Evolutionary conservation across 78 protist genomes (phyloP).

Genomic region (Guillardia theta): DNA sequence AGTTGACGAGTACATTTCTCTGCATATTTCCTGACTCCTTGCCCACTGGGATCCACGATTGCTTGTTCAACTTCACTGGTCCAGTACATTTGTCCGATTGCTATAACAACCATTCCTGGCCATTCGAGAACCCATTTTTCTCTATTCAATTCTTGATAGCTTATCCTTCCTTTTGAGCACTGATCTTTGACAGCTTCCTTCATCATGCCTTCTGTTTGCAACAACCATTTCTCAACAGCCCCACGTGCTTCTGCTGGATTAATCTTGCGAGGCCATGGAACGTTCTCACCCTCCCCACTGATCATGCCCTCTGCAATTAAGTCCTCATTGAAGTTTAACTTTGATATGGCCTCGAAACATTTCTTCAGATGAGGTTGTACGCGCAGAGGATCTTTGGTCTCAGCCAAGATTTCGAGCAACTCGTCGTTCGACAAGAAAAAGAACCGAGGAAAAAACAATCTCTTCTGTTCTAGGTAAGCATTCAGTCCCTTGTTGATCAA

Average conservation of each 20-base stretch:
- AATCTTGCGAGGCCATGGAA: constrained; percentile 11
- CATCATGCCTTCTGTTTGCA: not conserved
- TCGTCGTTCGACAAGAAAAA: constrained; percentile 80
- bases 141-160: constrained; percentile 27
- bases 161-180: not conserved
- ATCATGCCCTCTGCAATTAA: constrained; percentile 54
- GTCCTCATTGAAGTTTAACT: constrained; percentile 54
- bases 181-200: not conserved
- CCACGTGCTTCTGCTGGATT: constrained; percentile 43
- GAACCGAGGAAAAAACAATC: constrained; percentile 77
- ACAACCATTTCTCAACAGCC: constrained; percentile 81
- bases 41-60: not conserved
- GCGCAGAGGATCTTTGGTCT: constrained; percentile 72
- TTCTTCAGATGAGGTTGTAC: constrained; percentile 84
- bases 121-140: constrained; percentile 71
- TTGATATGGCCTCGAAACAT: constrained; percentile 77
- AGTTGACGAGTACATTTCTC: constrained; percentile 41
- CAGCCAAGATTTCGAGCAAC: constrained; percentile 72
- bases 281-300: constrained; percentile 60
- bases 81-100: constrained; percentile 65
- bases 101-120: constrained; percentile 77
- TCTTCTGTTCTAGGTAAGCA: constrained; percentile 75
- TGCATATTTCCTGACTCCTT: constrained; percentile 6
- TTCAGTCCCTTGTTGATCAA: constrained; percentile 57
- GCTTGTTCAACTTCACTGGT: constrained; percentile 60